Evolutionary conservation across 768 basidiomycete species (phyloP), one percentile per base, ranked within the genome.

Genomic region (Termitomyces sp.): DNA sequence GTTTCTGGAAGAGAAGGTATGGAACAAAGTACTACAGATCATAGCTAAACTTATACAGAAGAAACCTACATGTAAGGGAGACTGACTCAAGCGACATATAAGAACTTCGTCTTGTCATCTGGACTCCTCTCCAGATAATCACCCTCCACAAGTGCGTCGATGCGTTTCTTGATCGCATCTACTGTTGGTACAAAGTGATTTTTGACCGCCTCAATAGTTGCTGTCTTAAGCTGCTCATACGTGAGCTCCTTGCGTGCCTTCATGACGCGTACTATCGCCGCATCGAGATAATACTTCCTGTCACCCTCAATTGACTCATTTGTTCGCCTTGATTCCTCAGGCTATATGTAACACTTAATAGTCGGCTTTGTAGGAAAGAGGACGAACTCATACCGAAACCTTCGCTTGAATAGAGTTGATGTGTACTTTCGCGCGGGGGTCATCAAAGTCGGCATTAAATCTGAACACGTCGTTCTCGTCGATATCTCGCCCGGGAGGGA

Each of bases 381-480:
- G 58, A 16, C 29, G 29, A 17, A 8, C 7, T 73, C 89, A 58
- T 66, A 95, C 93, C 59, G 93, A 86, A 62, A 95, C 89, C 67
- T 95, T 95, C 16, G 87, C 89, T 70, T 98, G 97, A 48, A 99
- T 96, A 21, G 95, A 91, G 66, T 95, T 96, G 74, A 98, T 95
- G 71, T 92, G 92, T 40, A 99, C 82, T 63, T 87, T 91, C 37
- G 84, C 72, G 41, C 83, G 79, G 7, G 87, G 79, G 64, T 96
- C 90, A 29, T 84, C 83, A 70, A 98, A 98, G 9, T 84, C 84
- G 31, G 80, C 74, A 68, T 98, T 97, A 76, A 89, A 94, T 32
- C 73, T 71, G 69, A 99, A 98, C 43, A 81, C 68, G 65, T 98
- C 97, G 1, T 69, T 74, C 34, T 87, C 83, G 29, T 84, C 69